phyloP scores from a whole-genome alignment of 1,284 basidiomycete species.

The Somion occarium region DNA sequence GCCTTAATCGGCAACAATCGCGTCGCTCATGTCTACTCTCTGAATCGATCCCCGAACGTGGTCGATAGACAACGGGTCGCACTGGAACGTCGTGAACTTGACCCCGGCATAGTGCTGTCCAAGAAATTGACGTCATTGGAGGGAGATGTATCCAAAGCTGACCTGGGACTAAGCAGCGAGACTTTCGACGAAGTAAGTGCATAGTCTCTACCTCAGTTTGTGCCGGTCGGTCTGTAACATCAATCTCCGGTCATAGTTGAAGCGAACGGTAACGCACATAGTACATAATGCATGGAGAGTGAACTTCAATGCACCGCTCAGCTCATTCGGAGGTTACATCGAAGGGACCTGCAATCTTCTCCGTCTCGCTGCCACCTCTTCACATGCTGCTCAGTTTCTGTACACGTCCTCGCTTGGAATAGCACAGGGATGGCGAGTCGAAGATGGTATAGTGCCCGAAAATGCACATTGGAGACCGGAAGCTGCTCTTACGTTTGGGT shows the following conservation, averaged over 20 bases:
- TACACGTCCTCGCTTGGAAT: conserved; percentile 33
- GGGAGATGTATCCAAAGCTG: conserved; percentile 7
- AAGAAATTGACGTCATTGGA: conserved; percentile 10
- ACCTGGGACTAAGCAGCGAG: conserved; percentile 12
- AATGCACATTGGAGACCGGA: conserved; percentile 6
- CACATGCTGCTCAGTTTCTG: conserved; percentile 18
- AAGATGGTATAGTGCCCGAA: conserved; percentile 12
- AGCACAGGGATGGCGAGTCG: conserved; percentile 10
- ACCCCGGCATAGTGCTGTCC: conserved; percentile 3
- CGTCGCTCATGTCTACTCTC: conserved; percentile 14
- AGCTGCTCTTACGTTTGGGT: conserved; percentile 8
- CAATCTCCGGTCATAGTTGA: conserved; percentile 17
- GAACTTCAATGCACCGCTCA: conserved; percentile 19
- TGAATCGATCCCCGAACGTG: conserved; percentile 9
- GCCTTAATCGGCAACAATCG: conserved; percentile 8
- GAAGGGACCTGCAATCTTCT: conserved; percentile 15
- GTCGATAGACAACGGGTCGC: conserved; percentile 2
- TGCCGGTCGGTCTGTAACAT: too few species aligned
- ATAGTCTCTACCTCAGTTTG: background rate
- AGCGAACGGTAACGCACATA: conserved; percentile 20
- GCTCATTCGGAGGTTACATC: conserved; percentile 18
- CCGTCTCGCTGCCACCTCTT: conserved; percentile 15
- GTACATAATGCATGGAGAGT: conserved; percentile 26
- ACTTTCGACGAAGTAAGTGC: conserved; percentile 8
- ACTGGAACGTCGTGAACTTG: conserved; percentile 10